Percentiles rank a stretch among this genome's conserved stretches.
Conservation (phyloP, 2,329 filamentous ascomycete genomes). For the Diplodia mutila region DNA sequence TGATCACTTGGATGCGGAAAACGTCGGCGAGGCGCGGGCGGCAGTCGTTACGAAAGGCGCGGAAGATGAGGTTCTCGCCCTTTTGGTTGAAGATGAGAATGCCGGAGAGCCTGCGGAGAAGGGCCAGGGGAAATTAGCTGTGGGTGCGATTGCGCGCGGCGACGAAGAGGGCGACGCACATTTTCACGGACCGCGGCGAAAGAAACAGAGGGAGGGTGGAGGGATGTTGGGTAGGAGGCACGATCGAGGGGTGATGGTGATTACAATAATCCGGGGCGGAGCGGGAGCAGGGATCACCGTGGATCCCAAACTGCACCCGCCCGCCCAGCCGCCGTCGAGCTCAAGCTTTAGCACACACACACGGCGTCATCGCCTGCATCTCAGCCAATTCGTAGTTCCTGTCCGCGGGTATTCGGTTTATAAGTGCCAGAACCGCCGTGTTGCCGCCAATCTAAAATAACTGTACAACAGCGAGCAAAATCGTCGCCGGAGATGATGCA, state of each 20-base stretch:
- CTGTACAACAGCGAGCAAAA: slow-evolving; percentile 26
- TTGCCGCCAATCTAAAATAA: slow-evolving; percentile 26
- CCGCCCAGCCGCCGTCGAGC: background rate
- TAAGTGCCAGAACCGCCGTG: slow-evolving; percentile 20
- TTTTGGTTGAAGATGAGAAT: slow-evolving; percentile 99
- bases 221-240: slow-evolving; percentile 6
- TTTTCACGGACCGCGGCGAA: slow-evolving; percentile 12
- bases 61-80: slow-evolving; percentile 99
- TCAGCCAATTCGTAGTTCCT: slow-evolving; percentile 9
- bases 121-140: slow-evolving; percentile 9
- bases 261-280: slow-evolving; percentile 22
- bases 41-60: slow-evolving; percentile 97
- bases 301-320: slow-evolving; percentile 10
- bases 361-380: background rate
- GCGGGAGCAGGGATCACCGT: slow-evolving; percentile 24
- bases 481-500: slow-evolving; percentile 22
- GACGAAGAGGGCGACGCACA: slow-evolving; percentile 16
- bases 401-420: slow-evolving; percentile 21
- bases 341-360: background rate
- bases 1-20: slow-evolving; percentile 99
- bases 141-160: slow-evolving; percentile 1
- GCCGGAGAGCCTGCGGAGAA: slow-evolving; percentile 78
- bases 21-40: slow-evolving; percentile 96
- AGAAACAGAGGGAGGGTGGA: background rate
- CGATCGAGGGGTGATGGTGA: slow-evolving; percentile 25